These are phyloP conservation scores for Pseudogymnoascus sp. DNA, from an alignment of 2,329 filamentous ascomycete genomes.

Conservation along the genomic window DNA sequence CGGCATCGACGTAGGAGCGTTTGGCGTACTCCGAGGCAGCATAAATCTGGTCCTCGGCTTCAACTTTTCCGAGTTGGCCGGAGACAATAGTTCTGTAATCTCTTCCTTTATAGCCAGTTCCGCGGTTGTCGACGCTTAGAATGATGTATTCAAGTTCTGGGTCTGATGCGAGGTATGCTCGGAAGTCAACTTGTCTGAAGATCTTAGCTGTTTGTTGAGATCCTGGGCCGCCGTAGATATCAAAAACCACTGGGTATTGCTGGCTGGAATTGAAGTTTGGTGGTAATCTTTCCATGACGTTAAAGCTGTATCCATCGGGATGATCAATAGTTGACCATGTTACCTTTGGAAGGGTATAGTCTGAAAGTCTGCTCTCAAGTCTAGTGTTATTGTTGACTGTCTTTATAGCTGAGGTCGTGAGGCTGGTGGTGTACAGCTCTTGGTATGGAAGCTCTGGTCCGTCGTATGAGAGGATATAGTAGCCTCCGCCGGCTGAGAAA, in stretches of 20 bases:
- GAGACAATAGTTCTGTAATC: slow-evolving; percentile 51
- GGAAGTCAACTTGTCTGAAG: slow-evolving; percentile 48
- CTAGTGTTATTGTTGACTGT: slow-evolving; percentile 52
- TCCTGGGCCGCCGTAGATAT: slow-evolving; percentile 59
- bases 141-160: slow-evolving; percentile 59
- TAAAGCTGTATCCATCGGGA: slow-evolving; percentile 51
- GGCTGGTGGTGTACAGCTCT: slow-evolving; percentile 52
- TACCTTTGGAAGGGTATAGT: slow-evolving; percentile 55
- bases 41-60: slow-evolving; percentile 60
- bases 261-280: slow-evolving; percentile 53
- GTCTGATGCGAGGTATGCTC: slow-evolving; percentile 56
- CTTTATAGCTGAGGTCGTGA: slow-evolving; percentile 42
- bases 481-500: slow-evolving; percentile 43
- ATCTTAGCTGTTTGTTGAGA: slow-evolving; percentile 52
- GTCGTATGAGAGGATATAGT: slow-evolving; percentile 56
- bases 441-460: slow-evolving; percentile 63
- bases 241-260: slow-evolving; percentile 59
- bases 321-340: slow-evolving; percentile 53
- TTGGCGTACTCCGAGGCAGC: slow-evolving; percentile 48
- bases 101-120: slow-evolving; percentile 56
- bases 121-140: slow-evolving; percentile 61
- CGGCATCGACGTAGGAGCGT: slow-evolving; percentile 45
- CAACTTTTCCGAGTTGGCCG: slow-evolving; percentile 51
- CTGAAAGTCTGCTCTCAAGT: slow-evolving; percentile 44
- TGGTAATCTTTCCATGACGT: slow-evolving; percentile 57